phyloP scores from a whole-genome alignment of 345 rosid genomes.

The Citrus trifoliata region DNA sequence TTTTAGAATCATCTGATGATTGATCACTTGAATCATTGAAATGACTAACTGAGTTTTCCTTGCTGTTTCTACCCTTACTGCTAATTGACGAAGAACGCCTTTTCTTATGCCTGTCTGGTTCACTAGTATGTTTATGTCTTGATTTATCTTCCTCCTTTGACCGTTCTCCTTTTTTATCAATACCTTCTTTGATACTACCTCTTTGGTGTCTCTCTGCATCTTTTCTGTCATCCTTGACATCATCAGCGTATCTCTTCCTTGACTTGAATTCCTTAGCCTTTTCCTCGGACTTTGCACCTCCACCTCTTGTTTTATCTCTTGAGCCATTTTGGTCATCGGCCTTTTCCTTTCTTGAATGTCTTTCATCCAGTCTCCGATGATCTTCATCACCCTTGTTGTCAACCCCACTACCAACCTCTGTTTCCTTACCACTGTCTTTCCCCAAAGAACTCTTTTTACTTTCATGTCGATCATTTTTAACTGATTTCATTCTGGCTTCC shows the following conservation, averaged over 20 bases:
- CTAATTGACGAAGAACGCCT: conserved; percentile 59
- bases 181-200: conserved; percentile 48
- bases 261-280: conserved; percentile 50
- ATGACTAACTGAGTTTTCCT: conserved; percentile 31
- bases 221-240: conserved; percentile 49
- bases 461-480: conserved; percentile 37
- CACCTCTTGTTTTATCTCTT: conserved; percentile 47
- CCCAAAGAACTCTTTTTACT: conserved; percentile 36
- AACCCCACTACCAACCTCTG: conserved; percentile 24
- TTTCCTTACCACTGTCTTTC: conserved; percentile 33
- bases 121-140: conserved; percentile 41
- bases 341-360: conserved; percentile 47
- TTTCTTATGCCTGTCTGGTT: conserved; percentile 65
- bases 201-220: conserved; percentile 50
- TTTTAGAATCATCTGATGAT: conserved; percentile 68
- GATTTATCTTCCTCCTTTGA: conserved; percentile 53
- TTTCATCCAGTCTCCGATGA: conserved; percentile 40
- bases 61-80: conserved; percentile 50
- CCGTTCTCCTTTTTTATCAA: conserved; percentile 42
- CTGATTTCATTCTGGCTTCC: conserved; percentile 34
- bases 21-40: conserved; percentile 53
- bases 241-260: conserved; percentile 41
- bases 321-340: conserved; percentile 41
- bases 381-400: conserved; percentile 37
- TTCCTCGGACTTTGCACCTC: conserved; percentile 37